phyloP scores from a whole-genome alignment of 257 asterid genomes.

The Nicotiana undulata region DNA sequence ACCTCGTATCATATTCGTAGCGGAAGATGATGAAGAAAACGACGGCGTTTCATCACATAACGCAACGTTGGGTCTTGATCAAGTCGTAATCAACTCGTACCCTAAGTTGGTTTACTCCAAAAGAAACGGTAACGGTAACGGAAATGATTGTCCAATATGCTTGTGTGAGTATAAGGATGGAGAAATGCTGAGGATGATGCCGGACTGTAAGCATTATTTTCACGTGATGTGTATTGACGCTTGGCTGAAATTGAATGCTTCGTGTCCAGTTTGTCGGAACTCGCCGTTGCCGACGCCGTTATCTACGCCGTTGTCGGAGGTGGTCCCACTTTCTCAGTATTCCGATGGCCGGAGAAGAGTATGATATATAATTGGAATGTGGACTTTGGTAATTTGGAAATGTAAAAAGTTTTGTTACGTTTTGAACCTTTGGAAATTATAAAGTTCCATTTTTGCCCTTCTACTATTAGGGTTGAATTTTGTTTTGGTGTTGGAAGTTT shows the following conservation, averaged over 20 bases:
- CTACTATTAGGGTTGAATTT: background rate
- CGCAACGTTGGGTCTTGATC: constrained; percentile 74
- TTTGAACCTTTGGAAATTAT: background rate
- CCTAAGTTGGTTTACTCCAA: constrained; percentile 60
- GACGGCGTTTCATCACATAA: constrained; percentile 25
- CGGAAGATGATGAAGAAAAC: constrained; percentile 61
- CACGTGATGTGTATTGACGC: constrained; percentile 88
- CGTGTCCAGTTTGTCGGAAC: constrained; percentile 87
- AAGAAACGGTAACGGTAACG: constrained; percentile 22
- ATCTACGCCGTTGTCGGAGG: constrained; percentile 92
- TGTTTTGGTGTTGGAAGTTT: background rate
- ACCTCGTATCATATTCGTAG: constrained; percentile 73
- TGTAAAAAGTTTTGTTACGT: constrained; percentile 17
- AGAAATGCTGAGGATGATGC: constrained; percentile 87
- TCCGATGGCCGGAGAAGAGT: constrained; percentile 79
- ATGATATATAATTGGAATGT: constrained; percentile 11
- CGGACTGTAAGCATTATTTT: constrained; percentile 83
- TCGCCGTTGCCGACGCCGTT: constrained; percentile 96
- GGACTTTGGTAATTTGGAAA: background rate
- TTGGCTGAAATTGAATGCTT: constrained; percentile 84
- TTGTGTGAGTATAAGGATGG: constrained; percentile 74
- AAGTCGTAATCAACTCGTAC: constrained; percentile 67
- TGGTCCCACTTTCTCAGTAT: constrained; percentile 89
- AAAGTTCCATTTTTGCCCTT: background rate
- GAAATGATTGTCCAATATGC: constrained; percentile 73